Evolutionary conservation across 345 rosid species (phyloP).

Genomic region (Mangifera indica): DNA sequence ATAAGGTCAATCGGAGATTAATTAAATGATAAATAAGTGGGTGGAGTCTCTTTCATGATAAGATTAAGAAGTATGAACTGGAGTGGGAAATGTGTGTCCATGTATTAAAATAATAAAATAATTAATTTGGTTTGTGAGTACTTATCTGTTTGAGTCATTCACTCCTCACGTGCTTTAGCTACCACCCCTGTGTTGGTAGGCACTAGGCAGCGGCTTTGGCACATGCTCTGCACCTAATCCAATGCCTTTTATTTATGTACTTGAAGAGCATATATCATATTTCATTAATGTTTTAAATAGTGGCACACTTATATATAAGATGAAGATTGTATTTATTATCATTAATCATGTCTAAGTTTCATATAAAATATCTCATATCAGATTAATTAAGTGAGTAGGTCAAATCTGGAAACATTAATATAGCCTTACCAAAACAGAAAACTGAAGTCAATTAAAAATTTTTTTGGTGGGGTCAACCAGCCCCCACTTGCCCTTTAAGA

Average conservation of each 20-base stretch:
- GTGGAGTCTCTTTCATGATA: background rate
- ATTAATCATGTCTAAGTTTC: too few species aligned
- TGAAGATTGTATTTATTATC: too few species aligned
- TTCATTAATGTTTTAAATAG: background rate
- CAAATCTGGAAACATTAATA: too few species aligned
- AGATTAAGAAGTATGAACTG: background rate
- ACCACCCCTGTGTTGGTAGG: background rate
- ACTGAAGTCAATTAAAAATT: too few species aligned
- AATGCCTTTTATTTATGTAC: background rate
- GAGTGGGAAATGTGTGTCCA: background rate
- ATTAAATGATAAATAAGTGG: too few species aligned
- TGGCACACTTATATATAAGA: background rate
- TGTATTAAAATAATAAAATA: background rate
- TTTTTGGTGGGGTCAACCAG: too few species aligned
- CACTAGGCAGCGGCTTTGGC: background rate
- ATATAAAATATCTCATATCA: too few species aligned
- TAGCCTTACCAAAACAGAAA: too few species aligned
- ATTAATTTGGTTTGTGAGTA: background rate
- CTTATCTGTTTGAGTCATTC: background rate
- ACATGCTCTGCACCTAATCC: background rate
- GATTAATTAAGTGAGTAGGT: too few species aligned
- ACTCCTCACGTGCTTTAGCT: slow-evolving; percentile 2
- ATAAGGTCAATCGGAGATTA: too few species aligned
- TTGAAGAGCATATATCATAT: background rate
- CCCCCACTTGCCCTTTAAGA: too few species aligned